Evolutionary conservation across 257 asterid genomes (phyloP), one percentile per base, ranked within the genome.

Genomic region (Fraxinus cuspidata): DNA sequence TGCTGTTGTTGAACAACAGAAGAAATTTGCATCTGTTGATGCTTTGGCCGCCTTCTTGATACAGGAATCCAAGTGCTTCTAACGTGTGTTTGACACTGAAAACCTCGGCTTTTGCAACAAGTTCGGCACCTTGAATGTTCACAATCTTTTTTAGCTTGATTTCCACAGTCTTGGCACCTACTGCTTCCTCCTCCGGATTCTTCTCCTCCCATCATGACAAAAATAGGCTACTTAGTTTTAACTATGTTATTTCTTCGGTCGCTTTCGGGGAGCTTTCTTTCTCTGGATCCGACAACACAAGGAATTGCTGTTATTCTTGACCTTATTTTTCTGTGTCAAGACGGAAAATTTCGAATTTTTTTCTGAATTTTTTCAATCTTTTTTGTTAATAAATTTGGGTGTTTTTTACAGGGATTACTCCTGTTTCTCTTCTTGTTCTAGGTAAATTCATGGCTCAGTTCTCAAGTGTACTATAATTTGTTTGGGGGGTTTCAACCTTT

Each of bases 61-160:
- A 88, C 87, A 31, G 97, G 96, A 10, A 89, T 83, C 97, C 97
- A 92, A 69, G 97, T 92, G 86, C 96, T 92, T 74, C 82, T 89
- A 18, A 92, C 89, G 74, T 92, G 97, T 1, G 96, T 92, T 67
- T 84, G 89, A 77, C 97, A 92, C 64, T 87, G 90, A 68, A 87
- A 90, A 8, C 94, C 95, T 60, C 96, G 88, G 81, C 81, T 82
- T 75, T 85, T 91, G 53, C 96, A 92, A 83, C 97, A 92, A 75
- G 94, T 91, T 67, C 97, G 84, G 58, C 97, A 92, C 75, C 97
- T 49, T 67, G 81, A 58, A 64, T 84, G 88, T 19, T 73, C 76
- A 49, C 97, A 92, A 53, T 90, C 97, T 77, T 83, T 91, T 35
- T 92, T 92, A 0, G 97, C 92, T 84, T 92, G 96, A 60, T 92